These are phyloP conservation scores for Cytospora leucostoma DNA, from an alignment of 2,329 filamentous ascomycete species.

Conservation along the genomic window DNA sequence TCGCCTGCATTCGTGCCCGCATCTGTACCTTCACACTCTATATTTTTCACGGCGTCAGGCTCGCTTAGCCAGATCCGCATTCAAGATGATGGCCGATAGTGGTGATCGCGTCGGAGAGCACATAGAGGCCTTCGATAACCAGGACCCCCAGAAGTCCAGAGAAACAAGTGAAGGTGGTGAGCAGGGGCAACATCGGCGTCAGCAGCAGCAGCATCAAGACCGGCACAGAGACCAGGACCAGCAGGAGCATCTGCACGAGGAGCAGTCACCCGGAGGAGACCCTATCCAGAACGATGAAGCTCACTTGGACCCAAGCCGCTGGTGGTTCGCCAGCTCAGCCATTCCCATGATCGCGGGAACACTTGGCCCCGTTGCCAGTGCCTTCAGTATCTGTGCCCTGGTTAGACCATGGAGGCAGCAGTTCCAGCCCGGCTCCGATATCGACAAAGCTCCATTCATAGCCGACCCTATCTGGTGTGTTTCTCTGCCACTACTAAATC, in stretches of 20 bases:
- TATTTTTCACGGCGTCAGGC: constrained; percentile 5
- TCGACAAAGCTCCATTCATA: constrained; percentile 55
- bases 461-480: constrained; percentile 69
- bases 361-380: constrained; percentile 81
- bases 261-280: constrained; percentile 7
- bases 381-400: constrained; percentile 85
- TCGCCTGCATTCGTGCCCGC: neutral
- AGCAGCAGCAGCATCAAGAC: constrained; percentile 28
- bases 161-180: neutral
- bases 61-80: constrained; percentile 10
- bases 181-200: neutral
- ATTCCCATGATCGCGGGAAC: constrained; percentile 83
- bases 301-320: constrained; percentile 54
- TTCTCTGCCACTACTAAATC: neutral
- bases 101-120: constrained; percentile 34
- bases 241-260: constrained; percentile 28
- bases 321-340: constrained; percentile 65
- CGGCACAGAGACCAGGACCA: constrained; percentile 34
- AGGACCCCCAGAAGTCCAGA: neutral
- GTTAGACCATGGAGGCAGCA: constrained; percentile 75
- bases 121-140: constrained; percentile 26
- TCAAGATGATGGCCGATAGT: constrained; percentile 36
- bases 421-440: constrained; percentile 47
- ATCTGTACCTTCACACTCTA: neutral
- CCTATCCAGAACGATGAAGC: constrained; percentile 42